These are phyloP conservation scores for Wickerhamomyces queroliae DNA, from an alignment of 805 yeast genomes.

Conservation along the genomic window DNA sequence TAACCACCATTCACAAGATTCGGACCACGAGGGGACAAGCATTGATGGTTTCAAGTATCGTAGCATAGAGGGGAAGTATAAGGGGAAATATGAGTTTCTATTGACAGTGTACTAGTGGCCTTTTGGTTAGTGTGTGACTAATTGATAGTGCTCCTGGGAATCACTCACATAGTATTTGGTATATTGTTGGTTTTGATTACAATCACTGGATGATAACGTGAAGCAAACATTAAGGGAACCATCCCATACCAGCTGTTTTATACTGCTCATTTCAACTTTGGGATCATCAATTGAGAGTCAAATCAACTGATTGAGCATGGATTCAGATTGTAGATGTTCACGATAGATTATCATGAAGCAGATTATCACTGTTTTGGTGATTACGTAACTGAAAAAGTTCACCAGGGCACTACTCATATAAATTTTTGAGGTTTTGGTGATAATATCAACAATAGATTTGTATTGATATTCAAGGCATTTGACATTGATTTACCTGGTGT, in stretches of 20 bases:
- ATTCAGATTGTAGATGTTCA: too few relatives aligned
- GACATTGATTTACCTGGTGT: too few relatives aligned
- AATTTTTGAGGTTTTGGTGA: too few relatives aligned
- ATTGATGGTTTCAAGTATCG: slow-evolving; percentile 31
- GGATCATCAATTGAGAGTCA: too few relatives aligned
- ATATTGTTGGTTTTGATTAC: slow-evolving; percentile 13
- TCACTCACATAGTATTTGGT: slow-evolving; percentile 9
- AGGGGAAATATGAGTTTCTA: slow-evolving; percentile 51
- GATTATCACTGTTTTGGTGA: too few relatives aligned
- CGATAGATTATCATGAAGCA: too few relatives aligned
- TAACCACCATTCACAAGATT: slow-evolving; percentile 49
- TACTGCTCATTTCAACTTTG: slow-evolving; percentile 30
- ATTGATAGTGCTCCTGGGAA: too few relatives aligned
- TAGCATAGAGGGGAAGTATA: slow-evolving; percentile 31
- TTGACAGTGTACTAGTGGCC: slow-evolving; percentile 15
- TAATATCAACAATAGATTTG: too few relatives aligned
- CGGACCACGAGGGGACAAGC: slow-evolving; percentile 21
- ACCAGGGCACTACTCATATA: too few relatives aligned
- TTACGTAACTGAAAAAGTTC: too few relatives aligned
- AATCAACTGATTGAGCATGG: too few relatives aligned
- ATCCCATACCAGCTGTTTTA: slow-evolving; percentile 46
- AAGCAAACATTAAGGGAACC: slow-evolving; percentile 45
- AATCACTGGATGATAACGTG: slow-evolving; percentile 18
- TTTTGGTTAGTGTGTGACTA: slow-evolving; percentile 5
- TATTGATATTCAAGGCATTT: too few relatives aligned